phyloP scores from a whole-genome alignment of 139 green algal species.

The Tetraselmis striata region DNA sequence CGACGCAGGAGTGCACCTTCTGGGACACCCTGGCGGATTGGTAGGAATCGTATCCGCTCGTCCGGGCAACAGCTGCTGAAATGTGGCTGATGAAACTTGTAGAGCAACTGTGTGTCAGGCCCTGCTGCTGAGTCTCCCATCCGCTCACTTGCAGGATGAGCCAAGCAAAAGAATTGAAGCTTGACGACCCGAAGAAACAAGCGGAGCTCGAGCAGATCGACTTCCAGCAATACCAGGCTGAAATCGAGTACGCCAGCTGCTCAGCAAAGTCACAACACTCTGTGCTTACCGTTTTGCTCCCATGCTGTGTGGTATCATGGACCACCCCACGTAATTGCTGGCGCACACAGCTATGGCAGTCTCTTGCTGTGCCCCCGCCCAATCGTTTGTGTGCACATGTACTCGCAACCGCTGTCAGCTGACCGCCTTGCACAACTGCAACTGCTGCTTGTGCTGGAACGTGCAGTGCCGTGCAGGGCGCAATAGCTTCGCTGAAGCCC shows the following conservation, averaged over 20 bases:
- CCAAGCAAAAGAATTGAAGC: constrained; percentile 39
- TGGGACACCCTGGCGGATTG: background rate
- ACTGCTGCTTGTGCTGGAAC: too few species aligned
- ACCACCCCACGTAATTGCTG: too few species aligned
- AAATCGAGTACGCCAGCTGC: background rate
- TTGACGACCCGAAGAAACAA: constrained; percentile 51
- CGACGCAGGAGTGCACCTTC: background rate
- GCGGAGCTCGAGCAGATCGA: constrained; percentile 22
- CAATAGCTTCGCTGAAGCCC: constrained; percentile 17
- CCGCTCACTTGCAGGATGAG: background rate
- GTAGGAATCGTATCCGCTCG: background rate
- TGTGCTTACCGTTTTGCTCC: too few species aligned
- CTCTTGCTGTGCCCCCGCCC: too few species aligned
- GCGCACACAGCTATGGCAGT: too few species aligned
- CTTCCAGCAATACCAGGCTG: background rate
- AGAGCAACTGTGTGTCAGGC: background rate
- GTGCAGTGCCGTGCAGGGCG: background rate
- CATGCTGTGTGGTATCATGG: too few species aligned
- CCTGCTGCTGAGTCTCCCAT: background rate
- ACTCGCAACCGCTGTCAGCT: too few species aligned
- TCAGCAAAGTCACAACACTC: too few species aligned
- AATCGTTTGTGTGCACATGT: too few species aligned
- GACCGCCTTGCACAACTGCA: too few species aligned
- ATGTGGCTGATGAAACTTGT: background rate
- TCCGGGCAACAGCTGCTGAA: too few species aligned